Base-by-base conservation (phyloP, 805 yeast species). In the Sporopachydermia lactativora region DNA sequence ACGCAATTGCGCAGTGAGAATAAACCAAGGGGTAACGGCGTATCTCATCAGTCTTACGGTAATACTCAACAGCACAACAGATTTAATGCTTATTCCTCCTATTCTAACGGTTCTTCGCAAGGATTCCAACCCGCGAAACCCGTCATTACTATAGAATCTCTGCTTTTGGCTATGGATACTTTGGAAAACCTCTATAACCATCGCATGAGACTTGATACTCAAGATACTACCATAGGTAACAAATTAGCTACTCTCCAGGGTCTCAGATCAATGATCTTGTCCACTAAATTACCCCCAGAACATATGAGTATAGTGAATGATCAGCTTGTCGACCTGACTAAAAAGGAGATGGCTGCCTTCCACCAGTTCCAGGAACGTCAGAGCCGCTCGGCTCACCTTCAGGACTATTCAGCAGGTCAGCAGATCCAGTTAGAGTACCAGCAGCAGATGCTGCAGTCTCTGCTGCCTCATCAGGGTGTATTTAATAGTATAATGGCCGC, bases 251-350 rank as follows among this genome's bases (percentile, higher is more conserved):
- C 41, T 13, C 36, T 45, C 18, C 18, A 18, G 11, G 39, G 45
- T 17, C 19, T 49, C 3, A 42, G 41, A 17, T 41, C 19, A 3
- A 15, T 48, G 31, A 24, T 24, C 8, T 24, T 24, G n/a, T 24
- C 31, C 17, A 15, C 38, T 19, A 17, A 14, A 38, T 13, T 18
- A 39, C 39, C 34, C 43, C 28, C 37, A 46, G 4, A 36, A 35
- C 4, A 37, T 15, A 42, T 61, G n/a, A 46, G 60, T 11, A 47
- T 39, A 18, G 62, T 58, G 41, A 58, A 56, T 16, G 60, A 56
- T 31, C 59, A 59, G 16, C 53, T 73, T 34, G 52, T 69, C 15
- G 64, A 66, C 5, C 48, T 69, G 31, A 68, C 72, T 42, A 64
- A 65, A 44, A 53, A 53, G 28, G 64, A 70, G 45, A 45, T 67